These are phyloP conservation scores for Fomitopsis palustris DNA, from an alignment of 1,284 basidiomycete species.

Conservation along the genomic window DNA sequence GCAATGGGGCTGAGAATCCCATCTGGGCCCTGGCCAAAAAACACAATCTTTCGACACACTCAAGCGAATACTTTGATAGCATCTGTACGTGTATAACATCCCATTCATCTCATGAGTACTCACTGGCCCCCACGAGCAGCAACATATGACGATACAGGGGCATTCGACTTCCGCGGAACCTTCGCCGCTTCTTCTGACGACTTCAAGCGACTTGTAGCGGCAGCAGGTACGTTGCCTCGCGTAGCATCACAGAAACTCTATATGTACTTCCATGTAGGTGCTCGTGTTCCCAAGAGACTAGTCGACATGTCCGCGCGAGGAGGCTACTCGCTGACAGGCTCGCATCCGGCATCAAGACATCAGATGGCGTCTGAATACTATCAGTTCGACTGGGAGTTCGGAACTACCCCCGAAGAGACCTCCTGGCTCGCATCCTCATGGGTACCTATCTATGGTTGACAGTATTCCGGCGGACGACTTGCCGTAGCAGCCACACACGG, in stretches of 20 bases:
- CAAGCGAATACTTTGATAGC: slow-evolving; percentile 45
- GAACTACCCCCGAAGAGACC: slow-evolving; percentile 50
- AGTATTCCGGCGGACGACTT: slow-evolving; percentile 15
- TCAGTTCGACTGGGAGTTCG: slow-evolving; percentile 50
- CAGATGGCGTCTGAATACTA: slow-evolving; percentile 52
- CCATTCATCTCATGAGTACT: neutral
- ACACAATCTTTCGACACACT: slow-evolving; percentile 45
- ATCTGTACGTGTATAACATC: slow-evolving; percentile 36
- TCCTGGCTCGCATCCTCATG: slow-evolving; percentile 54
- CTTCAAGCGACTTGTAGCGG: slow-evolving; percentile 37
- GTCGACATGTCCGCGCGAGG: slow-evolving; percentile 48
- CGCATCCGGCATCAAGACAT: slow-evolving; percentile 38
- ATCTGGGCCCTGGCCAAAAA: slow-evolving; percentile 59
- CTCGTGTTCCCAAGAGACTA: slow-evolving; percentile 35
- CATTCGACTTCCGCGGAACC: slow-evolving; percentile 41
- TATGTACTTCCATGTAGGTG: slow-evolving; percentile 28
- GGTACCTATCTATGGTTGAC: slow-evolving; percentile 32
- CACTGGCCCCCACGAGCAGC: slow-evolving; percentile 28
- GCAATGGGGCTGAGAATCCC: slow-evolving; percentile 52
- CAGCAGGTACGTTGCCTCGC: slow-evolving; percentile 34
- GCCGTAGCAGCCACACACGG: slow-evolving; percentile 1
- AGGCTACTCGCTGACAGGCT: slow-evolving; percentile 46
- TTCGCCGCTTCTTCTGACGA: slow-evolving; percentile 37
- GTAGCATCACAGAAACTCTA: neutral
- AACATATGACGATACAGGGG: slow-evolving; percentile 48